phyloP scores from a whole-genome alignment of 148 eudicot species.

The Arbutus unedo region DNA sequence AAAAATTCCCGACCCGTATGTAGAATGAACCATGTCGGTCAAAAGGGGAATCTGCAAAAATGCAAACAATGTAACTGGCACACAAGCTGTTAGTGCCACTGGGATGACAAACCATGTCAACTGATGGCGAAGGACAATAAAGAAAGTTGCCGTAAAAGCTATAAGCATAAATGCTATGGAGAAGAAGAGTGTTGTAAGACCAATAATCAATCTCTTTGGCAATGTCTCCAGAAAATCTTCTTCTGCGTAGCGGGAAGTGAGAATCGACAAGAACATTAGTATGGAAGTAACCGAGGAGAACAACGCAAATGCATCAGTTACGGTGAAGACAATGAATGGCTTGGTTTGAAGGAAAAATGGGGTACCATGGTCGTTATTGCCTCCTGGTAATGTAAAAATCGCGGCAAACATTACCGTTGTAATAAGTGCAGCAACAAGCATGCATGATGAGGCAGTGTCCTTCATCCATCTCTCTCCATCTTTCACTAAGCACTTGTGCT shows the following conservation, averaged over 20 bases:
- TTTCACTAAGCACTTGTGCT: conserved; percentile 12
- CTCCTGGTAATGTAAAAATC: conserved; percentile 21
- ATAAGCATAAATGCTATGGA: conserved; percentile 31
- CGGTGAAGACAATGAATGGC: conserved; percentile 19
- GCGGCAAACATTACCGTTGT: conserved; percentile 27
- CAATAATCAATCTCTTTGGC: conserved; percentile 25
- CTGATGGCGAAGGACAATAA: neutral
- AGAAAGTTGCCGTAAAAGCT: conserved; percentile 12
- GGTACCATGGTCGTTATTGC: neutral
- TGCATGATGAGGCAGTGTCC: conserved; percentile 31
- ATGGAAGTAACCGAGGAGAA: conserved; percentile 27
- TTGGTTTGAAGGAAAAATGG: neutral
- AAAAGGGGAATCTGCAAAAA: conserved; percentile 26
- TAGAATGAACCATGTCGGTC: conserved; percentile 11
- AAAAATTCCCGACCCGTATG: conserved; percentile 12
- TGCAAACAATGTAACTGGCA: conserved; percentile 23
- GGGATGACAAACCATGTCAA: conserved; percentile 9
- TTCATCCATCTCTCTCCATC: conserved; percentile 29
- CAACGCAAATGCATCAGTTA: conserved; percentile 22
- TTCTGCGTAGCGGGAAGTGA: conserved; percentile 36
- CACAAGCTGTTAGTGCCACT: conserved; percentile 11
- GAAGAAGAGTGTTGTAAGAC: conserved; percentile 24
- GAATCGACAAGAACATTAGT: conserved; percentile 32
- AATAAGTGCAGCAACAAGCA: conserved; percentile 36
- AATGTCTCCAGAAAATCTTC: conserved; percentile 32